These are phyloP conservation scores for Ceratobasidium sp. DNA, from an alignment of 1,284 basidiomycete species.

Conservation along the genomic window DNA sequence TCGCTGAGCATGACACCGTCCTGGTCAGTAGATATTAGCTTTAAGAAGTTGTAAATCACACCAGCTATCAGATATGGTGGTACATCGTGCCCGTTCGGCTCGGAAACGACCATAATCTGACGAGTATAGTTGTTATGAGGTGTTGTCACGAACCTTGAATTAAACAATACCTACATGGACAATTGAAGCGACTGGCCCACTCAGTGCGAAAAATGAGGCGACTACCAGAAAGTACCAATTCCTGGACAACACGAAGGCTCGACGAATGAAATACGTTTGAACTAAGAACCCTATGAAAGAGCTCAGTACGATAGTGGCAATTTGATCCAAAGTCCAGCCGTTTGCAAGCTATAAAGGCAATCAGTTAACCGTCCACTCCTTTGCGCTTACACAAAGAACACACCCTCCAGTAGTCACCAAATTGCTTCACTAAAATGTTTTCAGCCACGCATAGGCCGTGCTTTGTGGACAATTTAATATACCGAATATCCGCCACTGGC, in stretches of 20 bases:
- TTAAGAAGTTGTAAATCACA: neutral
- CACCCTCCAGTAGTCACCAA: constrained; percentile 23
- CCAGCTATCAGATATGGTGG: neutral
- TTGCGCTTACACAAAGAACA: neutral
- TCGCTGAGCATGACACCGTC: neutral
- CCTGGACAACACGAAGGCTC: constrained; percentile 17
- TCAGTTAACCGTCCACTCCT: neutral
- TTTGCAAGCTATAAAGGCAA: neutral
- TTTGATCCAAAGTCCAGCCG: constrained; percentile 14
- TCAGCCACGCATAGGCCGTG: neutral
- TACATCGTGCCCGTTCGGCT: neutral
- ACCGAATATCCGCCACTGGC: constrained; percentile 36
- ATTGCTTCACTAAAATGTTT: constrained; percentile 12
- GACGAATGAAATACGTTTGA: constrained; percentile 26
- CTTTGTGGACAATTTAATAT: neutral
- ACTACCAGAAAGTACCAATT: constrained; percentile 36
- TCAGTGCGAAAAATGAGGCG: constrained; percentile 7
- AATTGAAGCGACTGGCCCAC: constrained; percentile 23
- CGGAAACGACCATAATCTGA: neutral
- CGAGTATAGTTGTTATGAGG: neutral
- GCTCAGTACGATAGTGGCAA: constrained; percentile 10
- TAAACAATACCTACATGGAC: constrained; percentile 8
- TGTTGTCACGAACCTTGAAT: neutral
- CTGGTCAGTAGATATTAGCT: neutral
- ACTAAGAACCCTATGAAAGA: constrained; percentile 37